These are phyloP conservation scores for Ogataea pignaliae DNA, from an alignment of 805 yeast genomes.

Conservation along the genomic window DNA sequence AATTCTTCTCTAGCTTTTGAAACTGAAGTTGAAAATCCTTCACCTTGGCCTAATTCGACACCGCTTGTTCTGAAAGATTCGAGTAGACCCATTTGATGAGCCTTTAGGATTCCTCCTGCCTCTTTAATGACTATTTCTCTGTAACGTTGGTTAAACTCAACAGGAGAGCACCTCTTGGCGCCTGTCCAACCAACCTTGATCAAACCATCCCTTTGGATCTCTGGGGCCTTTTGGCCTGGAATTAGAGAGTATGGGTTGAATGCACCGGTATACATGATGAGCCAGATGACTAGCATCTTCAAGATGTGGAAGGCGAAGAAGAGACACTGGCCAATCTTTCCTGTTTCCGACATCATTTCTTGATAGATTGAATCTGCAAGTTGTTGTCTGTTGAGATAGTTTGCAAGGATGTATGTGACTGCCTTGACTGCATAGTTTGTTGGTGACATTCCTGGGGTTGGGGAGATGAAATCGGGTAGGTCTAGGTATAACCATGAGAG, in stretches of 20 bases:
- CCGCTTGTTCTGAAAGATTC: conserved; percentile 56
- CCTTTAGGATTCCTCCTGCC: conserved; percentile 72
- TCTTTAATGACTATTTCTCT: conserved; percentile 59
- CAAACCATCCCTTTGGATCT: conserved; percentile 49
- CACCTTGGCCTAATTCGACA: conserved; percentile 62
- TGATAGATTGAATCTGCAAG: conserved; percentile 44
- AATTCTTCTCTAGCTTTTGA: not conserved
- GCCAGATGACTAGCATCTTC: conserved; percentile 53
- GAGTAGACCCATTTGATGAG: conserved; percentile 70
- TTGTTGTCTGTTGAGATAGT: conserved; percentile 34
- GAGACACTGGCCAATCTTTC: conserved; percentile 49
- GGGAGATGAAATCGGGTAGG: conserved; percentile 81
- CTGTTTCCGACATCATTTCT: conserved; percentile 41
- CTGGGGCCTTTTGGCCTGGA: conserved; percentile 32
- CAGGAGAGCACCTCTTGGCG: conserved; percentile 64
- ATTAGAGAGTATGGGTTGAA: conserved; percentile 65
- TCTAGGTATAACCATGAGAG: conserved; percentile 85
- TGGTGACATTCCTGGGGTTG: conserved; percentile 87
- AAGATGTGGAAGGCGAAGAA: conserved; percentile 71
- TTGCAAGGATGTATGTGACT: conserved; percentile 23
- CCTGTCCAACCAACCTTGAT: conserved; percentile 92
- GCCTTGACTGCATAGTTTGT: conserved; percentile 51
- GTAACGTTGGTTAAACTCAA: conserved; percentile 66
- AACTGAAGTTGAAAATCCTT: conserved; percentile 64
- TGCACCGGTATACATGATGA: conserved; percentile 61